Conservation (phyloP, 2,329 filamentous ascomycete species). For the Phyllosticta citribraziliensis region DNA sequence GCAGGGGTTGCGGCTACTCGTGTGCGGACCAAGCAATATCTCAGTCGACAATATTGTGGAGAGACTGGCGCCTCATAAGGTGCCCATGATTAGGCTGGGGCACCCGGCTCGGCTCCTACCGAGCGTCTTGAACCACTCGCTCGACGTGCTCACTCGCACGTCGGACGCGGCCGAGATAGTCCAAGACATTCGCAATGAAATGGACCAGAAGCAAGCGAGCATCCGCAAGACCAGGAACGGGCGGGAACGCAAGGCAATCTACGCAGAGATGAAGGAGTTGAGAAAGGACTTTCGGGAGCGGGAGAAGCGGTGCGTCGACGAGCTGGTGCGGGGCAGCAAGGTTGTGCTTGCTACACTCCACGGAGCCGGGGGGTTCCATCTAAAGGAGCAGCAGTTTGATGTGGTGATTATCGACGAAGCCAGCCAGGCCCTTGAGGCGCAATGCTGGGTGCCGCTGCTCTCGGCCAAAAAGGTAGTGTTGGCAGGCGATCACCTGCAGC, state of each 20-base stretch:
- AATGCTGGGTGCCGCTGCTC: slow-evolving; percentile 90
- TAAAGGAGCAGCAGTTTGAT: slow-evolving; percentile 74
- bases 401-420: slow-evolving; percentile 94
- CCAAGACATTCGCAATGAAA: slow-evolving; percentile 79
- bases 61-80: slow-evolving; percentile 70
- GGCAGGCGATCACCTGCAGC: slow-evolving; percentile 86
- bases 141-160: slow-evolving; percentile 83
- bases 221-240: slow-evolving; percentile 80
- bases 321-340: slow-evolving; percentile 65
- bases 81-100: slow-evolving; percentile 80
- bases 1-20: slow-evolving; percentile 63
- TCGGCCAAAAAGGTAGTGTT: slow-evolving; percentile 72
- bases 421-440: slow-evolving; percentile 88
- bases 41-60: slow-evolving; percentile 98
- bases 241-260: slow-evolving; percentile 70
- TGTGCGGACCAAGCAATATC: slow-evolving; percentile 96
- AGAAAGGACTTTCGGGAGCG: slow-evolving; percentile 81
- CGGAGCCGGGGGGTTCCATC: slow-evolving; percentile 76
- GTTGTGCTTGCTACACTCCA: slow-evolving; percentile 90
- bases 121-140: slow-evolving; percentile 76
- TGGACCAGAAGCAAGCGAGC: slow-evolving; percentile 82
- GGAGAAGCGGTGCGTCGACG: slow-evolving; percentile 70
- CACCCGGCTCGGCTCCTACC: slow-evolving; percentile 87
- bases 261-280: slow-evolving; percentile 73
- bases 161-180: slow-evolving; percentile 86